phyloP scores from a whole-genome alignment of 169 alveolate genomes.

The Plasmodium gallinaceum region DNA sequence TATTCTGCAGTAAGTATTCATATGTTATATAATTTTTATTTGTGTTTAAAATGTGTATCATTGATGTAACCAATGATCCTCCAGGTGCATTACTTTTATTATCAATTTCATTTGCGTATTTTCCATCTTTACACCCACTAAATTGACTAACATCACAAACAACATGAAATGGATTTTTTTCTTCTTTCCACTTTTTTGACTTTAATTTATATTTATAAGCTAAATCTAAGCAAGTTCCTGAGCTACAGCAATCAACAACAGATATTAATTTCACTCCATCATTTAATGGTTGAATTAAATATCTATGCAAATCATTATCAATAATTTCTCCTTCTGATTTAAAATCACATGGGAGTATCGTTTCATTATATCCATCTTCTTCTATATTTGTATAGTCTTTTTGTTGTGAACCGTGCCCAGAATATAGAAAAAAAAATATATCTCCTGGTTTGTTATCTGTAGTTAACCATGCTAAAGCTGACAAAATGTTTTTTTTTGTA shows the following conservation, averaged over 20 bases:
- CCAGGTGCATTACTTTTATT: slow-evolving; percentile 32
- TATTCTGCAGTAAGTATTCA: slow-evolving; percentile 26
- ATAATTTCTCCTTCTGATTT: slow-evolving; percentile 66
- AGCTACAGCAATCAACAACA: slow-evolving; percentile 81
- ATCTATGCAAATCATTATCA: slow-evolving; percentile 77
- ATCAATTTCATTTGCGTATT: slow-evolving; percentile 30
- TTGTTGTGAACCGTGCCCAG: slow-evolving; percentile 83
- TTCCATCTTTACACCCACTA: slow-evolving; percentile 37
- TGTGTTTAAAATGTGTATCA: slow-evolving; percentile 24
- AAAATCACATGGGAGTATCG: slow-evolving; percentile 83
- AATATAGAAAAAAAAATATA: slow-evolving; percentile 81
- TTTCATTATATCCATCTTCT: slow-evolving; percentile 84
- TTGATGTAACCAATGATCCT: slow-evolving; percentile 28
- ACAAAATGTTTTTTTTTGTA: slow-evolving; percentile 49
- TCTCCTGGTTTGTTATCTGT: slow-evolving; percentile 80
- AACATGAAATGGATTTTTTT: slow-evolving; percentile 58
- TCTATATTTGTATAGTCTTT: slow-evolving; percentile 44
- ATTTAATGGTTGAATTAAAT: slow-evolving; percentile 76
- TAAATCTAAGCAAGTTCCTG: slow-evolving; percentile 68
- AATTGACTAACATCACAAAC: slow-evolving; percentile 64
- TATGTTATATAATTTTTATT: slow-evolving; percentile 11
- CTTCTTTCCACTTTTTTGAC: slow-evolving; percentile 59
- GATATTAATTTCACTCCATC: slow-evolving; percentile 80
- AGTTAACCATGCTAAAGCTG: slow-evolving; percentile 77
- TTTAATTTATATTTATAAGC: slow-evolving; percentile 62